phyloP scores from a whole-genome alignment of 768 basidiomycete species.

The Dentipellis fragilis region DNA sequence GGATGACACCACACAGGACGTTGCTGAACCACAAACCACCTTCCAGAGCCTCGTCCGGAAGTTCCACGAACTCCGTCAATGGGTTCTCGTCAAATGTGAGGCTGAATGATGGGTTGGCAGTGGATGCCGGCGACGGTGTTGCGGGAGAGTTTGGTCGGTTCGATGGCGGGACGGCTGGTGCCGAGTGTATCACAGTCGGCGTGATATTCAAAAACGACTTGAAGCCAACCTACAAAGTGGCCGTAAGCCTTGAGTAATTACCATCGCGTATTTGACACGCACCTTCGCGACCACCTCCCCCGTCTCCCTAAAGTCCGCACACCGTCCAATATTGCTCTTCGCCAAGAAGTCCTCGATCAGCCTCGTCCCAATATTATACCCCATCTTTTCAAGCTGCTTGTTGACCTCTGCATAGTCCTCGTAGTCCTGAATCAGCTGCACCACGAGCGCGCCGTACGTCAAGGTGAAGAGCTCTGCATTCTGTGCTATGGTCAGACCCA shows the following conservation, averaged over 20 bases:
- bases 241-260: not conserved
- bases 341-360: constrained; percentile 97
- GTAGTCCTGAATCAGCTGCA: constrained; percentile 97
- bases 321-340: constrained; percentile 82
- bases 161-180: constrained; percentile 40
- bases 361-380: constrained; percentile 94
- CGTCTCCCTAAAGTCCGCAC: constrained; percentile 87
- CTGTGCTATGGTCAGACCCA: constrained; percentile 33
- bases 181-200: constrained; percentile 67
- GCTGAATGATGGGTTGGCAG: constrained; percentile 56
- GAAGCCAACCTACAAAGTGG: constrained; percentile 73
- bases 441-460: constrained; percentile 95
- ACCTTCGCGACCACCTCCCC: constrained; percentile 96
- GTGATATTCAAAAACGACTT: constrained; percentile 94
- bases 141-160: constrained; percentile 13
- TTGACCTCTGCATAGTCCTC: constrained; percentile 94
- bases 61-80: constrained; percentile 90
- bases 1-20: constrained; percentile 85
- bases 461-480: constrained; percentile 96
- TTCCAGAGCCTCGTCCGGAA: constrained; percentile 87
- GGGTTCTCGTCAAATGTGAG: constrained; percentile 94
- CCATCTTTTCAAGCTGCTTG: constrained; percentile 98
- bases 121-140: constrained; percentile 23
- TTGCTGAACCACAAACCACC: constrained; percentile 97
- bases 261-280: constrained; percentile 7